Conservation (phyloP, 768 basidiomycete species). For the Dentipellis fragilis region DNA sequence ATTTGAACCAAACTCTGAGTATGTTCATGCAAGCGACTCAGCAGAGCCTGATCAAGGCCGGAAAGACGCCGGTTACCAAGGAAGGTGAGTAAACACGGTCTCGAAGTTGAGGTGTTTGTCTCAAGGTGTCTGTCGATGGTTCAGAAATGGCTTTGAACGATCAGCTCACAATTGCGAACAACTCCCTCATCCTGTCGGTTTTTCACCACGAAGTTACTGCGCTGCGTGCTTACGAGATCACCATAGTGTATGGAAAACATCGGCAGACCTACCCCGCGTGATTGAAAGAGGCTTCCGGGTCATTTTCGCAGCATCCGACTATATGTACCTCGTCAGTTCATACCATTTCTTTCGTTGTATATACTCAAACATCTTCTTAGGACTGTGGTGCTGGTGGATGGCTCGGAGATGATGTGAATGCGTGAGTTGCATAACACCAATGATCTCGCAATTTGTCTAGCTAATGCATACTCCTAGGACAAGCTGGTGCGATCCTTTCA, state of each 20-base stretch:
- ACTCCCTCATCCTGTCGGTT: conserved; percentile 43
- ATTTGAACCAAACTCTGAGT: conserved; percentile 54
- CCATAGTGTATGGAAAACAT: conserved; percentile 63
- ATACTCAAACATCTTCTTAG: conserved; percentile 12
- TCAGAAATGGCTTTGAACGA: conserved; percentile 56
- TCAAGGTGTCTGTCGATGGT: neutral
- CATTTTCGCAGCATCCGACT: conserved; percentile 51
- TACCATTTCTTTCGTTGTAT: neutral
- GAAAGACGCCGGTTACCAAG: conserved; percentile 79
- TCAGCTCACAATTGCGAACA: conserved; percentile 34
- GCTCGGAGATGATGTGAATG: conserved; percentile 42
- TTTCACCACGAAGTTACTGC: neutral
- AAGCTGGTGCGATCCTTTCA: conserved; percentile 74
- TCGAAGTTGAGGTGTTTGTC: neutral
- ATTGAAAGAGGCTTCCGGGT: conserved; percentile 48
- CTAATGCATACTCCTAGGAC: conserved; percentile 24
- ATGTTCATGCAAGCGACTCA: conserved; percentile 55
- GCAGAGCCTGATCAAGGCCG: conserved; percentile 35
- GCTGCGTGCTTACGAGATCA: neutral
- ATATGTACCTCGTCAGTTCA: neutral
- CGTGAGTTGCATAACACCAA: conserved; percentile 18
- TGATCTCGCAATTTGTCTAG: neutral
- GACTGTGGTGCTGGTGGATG: conserved; percentile 71
- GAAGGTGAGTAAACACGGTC: conserved; percentile 34
- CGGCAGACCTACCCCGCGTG: conserved; percentile 47